phyloP scores from a whole-genome alignment of 768 basidiomycete species.

The Amanita rimosa region DNA sequence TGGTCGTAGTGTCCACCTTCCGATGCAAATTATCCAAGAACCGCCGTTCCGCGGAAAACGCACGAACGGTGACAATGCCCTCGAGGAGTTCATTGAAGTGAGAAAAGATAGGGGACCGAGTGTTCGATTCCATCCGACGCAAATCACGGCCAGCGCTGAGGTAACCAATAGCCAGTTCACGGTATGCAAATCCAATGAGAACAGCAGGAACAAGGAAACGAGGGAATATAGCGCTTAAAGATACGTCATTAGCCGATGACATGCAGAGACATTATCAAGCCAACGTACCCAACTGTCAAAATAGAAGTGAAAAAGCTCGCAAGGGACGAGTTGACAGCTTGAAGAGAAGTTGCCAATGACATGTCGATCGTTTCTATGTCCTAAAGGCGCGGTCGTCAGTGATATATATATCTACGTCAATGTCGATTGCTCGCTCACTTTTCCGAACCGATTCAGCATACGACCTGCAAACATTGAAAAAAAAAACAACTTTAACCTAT shows the following conservation, averaged over 20 bases:
- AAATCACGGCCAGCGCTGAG: constrained; percentile 75
- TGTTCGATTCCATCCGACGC: constrained; percentile 84
- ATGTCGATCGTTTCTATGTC: constrained; percentile 85
- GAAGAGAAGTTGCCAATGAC: constrained; percentile 54
- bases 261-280: constrained; percentile 1
- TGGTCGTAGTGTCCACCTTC: constrained; percentile 71
- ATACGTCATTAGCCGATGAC: neutral
- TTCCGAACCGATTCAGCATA: constrained; percentile 80
- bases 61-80: constrained; percentile 87
- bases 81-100: constrained; percentile 77
- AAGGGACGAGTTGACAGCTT: constrained; percentile 68
- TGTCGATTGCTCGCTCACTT: constrained; percentile 21
- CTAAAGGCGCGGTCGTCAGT: constrained; percentile 15
- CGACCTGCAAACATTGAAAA: constrained; percentile 19
- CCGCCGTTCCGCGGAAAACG: constrained; percentile 71
- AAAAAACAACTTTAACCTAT: neutral
- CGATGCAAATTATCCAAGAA: constrained; percentile 68
- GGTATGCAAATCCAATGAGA: constrained; percentile 67
- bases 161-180: constrained; percentile 58
- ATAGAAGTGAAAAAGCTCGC: constrained; percentile 72
- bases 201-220: constrained; percentile 70
- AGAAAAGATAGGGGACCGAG: constrained; percentile 74
- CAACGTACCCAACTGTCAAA: constrained; percentile 52
- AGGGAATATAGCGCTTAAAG: constrained; percentile 66
- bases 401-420: constrained; percentile 5